Evolutionary conservation across 768 basidiomycete genomes (phyloP).

Genomic region (Fistulinella prunicolor): DNA sequence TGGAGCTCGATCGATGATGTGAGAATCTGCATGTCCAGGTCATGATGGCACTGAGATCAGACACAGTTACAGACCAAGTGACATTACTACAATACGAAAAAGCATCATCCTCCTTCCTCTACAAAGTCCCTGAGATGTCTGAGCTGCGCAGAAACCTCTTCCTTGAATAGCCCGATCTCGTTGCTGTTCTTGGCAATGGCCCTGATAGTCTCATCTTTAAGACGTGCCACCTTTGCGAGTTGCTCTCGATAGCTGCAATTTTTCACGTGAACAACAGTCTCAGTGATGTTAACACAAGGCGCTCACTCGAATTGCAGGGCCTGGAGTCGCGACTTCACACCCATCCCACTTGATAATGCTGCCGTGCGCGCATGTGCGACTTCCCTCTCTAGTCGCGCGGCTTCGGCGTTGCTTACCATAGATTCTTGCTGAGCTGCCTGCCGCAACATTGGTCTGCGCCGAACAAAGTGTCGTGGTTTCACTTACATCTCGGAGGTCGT

Average conservation of each 20-base stretch:
- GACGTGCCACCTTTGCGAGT: slow-evolving; percentile 65
- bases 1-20: too few species aligned
- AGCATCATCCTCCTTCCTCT: slow-evolving; percentile 42
- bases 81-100: background rate
- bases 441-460: slow-evolving; percentile 1
- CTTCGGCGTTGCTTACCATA: slow-evolving; percentile 61
- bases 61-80: too few species aligned
- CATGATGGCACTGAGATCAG: too few species aligned
- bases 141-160: slow-evolving; percentile 70
- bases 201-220: slow-evolving; percentile 77
- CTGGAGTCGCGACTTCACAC: slow-evolving; percentile 75
- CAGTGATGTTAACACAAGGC: background rate
- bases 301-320: slow-evolving; percentile 73
- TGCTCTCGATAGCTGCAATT: slow-evolving; percentile 69
- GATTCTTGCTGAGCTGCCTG: slow-evolving; percentile 81
- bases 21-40: too few species aligned
- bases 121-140: slow-evolving; percentile 67
- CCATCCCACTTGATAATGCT: slow-evolving; percentile 77
- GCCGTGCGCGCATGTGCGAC: slow-evolving; percentile 71
- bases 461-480: background rate
- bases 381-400: slow-evolving; percentile 65
- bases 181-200: slow-evolving; percentile 83
- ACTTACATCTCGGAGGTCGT: slow-evolving; percentile 76
- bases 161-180: slow-evolving; percentile 79
- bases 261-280: slow-evolving; percentile 1